Evolutionary conservation across 345 rosid species (phyloP), one percentile per base, ranked within the genome.

Genomic region (Heritiera fomes): DNA sequence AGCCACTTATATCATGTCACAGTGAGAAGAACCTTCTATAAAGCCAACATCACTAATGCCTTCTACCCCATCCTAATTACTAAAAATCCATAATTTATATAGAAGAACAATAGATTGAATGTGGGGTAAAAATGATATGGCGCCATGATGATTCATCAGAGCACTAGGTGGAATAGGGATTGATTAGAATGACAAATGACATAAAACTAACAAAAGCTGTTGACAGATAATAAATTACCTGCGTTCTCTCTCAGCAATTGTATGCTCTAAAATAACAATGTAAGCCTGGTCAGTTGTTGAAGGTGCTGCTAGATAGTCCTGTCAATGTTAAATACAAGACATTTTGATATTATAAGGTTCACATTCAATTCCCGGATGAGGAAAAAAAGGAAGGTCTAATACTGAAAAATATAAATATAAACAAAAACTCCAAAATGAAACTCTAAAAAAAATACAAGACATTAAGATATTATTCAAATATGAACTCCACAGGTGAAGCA

Each of bases 191-290:
- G 68, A 62, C 3, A 2, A 15, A 46, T 5, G 58, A 20, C 67
- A 50, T 46, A 64, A 74, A 66, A 53, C 58, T 14, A 53, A 78
- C 23, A 52, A 23, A 8, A 18, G 23, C 38, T 10, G 3, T 65
- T 49, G 53, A 38, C 11, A 55, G 67, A 62, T 20, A 77, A 74
- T 45, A 61, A 77, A 68, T 82, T 86, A 96, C 99, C 99, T 96
- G 84, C 98, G 98, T 80, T 96, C 99, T 84, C 95, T 96, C 84
- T 96, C 99, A 46, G 98, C 91, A 79, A 90, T 86, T 45, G 99
- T 89, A 86, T 94, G 98, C 77, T 94, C 99, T 79, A 96, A 86
- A 80, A 96, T 87, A 77, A 93, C 92, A 88, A 84, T 72, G 79
- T 91, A 96, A 12, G 99, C 91, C 83, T 90, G 82, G 87, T 96